Conservation (phyloP, 73 alveolate genomes). For the Symbiodinium natans region DNA sequence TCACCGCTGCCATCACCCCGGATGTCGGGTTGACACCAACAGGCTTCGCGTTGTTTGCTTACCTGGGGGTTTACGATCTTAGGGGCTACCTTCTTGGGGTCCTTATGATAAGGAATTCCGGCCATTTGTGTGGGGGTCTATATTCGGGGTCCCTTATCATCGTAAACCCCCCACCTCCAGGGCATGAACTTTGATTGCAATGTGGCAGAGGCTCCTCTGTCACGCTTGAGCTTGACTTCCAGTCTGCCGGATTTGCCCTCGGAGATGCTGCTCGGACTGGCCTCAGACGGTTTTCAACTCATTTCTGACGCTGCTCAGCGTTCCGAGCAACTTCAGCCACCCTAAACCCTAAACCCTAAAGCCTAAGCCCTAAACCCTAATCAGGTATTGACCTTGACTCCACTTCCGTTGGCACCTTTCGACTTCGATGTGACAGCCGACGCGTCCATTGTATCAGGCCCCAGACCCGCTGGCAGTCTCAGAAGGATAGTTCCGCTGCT, state of each 20-base stretch:
- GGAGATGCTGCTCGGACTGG: not conserved
- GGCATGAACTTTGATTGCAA: too few relatives aligned
- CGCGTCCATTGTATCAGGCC: constrained; percentile 2
- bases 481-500: not conserved
- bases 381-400: constrained; percentile 24
- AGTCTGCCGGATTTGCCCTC: not conserved
- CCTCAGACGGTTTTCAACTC: too few relatives aligned
- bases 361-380: too few relatives aligned
- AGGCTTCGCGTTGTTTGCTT: not conserved
- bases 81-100: too few relatives aligned
- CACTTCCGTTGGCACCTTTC: constrained; percentile 37
- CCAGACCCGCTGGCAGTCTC: not conserved
- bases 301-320: too few relatives aligned
- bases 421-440: not conserved
- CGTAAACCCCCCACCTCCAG: not conserved
- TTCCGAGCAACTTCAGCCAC: too few relatives aligned
- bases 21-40: constrained; percentile 22
- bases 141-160: too few relatives aligned
- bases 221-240: not conserved
- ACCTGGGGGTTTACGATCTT: too few relatives aligned
- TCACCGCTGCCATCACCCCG: constrained; percentile 28
- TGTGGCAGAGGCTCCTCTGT: not conserved
- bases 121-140: too few relatives aligned
- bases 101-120: too few relatives aligned
- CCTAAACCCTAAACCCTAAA: too few relatives aligned